phyloP scores from a whole-genome alignment of 768 basidiomycete genomes.

The Solioccasus polychromus region DNA sequence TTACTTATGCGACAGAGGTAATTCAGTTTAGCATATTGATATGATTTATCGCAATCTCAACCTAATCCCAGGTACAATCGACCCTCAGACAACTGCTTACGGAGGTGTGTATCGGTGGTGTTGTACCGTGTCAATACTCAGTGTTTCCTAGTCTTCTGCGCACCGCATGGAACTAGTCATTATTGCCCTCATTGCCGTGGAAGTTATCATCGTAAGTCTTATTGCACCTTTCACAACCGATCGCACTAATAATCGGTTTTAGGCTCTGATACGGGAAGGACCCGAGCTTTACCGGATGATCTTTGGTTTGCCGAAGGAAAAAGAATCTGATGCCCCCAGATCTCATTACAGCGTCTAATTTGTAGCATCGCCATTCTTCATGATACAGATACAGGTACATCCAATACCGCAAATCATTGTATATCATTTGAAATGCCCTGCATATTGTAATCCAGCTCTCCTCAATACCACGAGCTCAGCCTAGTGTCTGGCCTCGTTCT shows the following conservation, averaged over 20 bases:
- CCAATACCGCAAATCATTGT: conserved; percentile 1
- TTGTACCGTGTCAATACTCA: background rate
- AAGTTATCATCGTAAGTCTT: conserved; percentile 79
- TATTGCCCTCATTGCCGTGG: conserved; percentile 90
- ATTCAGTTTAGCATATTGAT: background rate
- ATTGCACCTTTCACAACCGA: background rate
- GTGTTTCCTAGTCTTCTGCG: conserved; percentile 62
- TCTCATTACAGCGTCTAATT: conserved; percentile 10
- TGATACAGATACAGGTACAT: conserved; percentile 3
- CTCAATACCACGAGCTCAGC: background rate
- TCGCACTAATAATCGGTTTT: background rate
- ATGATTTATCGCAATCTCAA: background rate
- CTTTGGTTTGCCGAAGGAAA: conserved; percentile 19
- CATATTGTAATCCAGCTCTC: background rate
- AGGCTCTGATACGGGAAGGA: conserved; percentile 77
- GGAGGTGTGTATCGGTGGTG: conserved; percentile 44
- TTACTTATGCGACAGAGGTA: conserved; percentile 84
- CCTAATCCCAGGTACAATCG: conserved; percentile 62
- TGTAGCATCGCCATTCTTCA: background rate
- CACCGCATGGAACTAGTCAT: conserved; percentile 96
- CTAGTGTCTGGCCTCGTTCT: background rate
- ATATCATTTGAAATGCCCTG: background rate
- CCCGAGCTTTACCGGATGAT: conserved; percentile 69
- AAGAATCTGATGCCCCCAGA: background rate
- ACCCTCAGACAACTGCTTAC: conserved; percentile 86